A percentile compares a stretch with the other conserved stretches of the same genome.
phyloP scores from a whole-genome alignment of 495 filamentous ascomycete genomes.

The Pyronema omphalodes region DNA sequence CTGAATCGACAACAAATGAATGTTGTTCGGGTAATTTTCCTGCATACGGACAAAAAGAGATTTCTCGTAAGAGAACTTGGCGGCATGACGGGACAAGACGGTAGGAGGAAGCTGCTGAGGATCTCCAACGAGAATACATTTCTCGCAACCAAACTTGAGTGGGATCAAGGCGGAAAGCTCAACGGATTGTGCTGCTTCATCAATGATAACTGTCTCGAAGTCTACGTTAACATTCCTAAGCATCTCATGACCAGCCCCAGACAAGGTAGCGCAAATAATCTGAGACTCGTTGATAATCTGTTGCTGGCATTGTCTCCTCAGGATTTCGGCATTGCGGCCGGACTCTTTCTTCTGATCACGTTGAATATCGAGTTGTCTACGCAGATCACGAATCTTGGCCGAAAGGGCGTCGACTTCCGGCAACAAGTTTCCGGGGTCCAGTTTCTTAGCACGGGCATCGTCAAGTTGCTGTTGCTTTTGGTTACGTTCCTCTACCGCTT shows the following conservation, averaged over 20 bases:
- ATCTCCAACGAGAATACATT: conserved; percentile 94
- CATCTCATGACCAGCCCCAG: conserved; percentile 93
- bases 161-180: conserved; percentile 93
- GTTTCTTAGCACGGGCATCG: conserved; percentile 39
- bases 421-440: conserved; percentile 39
- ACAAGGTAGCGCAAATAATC: conserved; percentile 87
- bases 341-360: conserved; percentile 76
- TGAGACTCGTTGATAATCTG: conserved; percentile 76
- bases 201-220: conserved; percentile 95
- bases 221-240: conserved; percentile 86
- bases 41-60: conserved; percentile 98
- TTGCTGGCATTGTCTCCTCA: conserved; percentile 67
- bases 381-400: conserved; percentile 52
- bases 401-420: conserved; percentile 50
- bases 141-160: conserved; percentile 89
- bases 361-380: conserved; percentile 46
- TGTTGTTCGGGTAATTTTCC: conserved; percentile 63
- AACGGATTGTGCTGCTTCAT: conserved; percentile 95
- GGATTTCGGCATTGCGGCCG: conserved; percentile 64
- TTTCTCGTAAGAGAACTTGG: conserved; percentile 87
- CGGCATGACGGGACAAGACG: conserved; percentile 81
- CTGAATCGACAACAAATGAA: conserved; percentile 90
- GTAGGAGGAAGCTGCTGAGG: conserved; percentile 94
- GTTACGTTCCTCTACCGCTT: conserved; percentile 50
- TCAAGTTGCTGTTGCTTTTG: conserved; percentile 50